Evolutionary conservation across 306 rosid species (phyloP), one percentile per base, ranked within the genome.

Genomic region (Begonia masoniana): DNA sequence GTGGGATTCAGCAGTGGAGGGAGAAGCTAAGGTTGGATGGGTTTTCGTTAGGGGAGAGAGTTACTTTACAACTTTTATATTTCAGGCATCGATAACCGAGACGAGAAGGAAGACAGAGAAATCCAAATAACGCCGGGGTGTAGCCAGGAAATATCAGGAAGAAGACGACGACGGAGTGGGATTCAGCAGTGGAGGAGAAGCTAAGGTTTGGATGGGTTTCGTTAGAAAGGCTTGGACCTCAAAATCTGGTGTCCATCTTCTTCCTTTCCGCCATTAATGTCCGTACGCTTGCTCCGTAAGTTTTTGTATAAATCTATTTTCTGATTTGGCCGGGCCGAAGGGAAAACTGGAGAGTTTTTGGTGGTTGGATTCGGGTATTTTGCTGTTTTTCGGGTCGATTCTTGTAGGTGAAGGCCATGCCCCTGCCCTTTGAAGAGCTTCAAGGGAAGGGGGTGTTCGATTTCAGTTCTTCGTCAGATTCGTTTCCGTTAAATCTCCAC

Each of bases 381-480:
- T 71, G 62, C 68, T 58, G 12, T 39, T 51, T 16, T 49, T 59
- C 41, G 39, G 39, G 66, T 69, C 73, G 50, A 21, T 52, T 31
- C 50, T 10, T 50, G 76, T 85, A 76, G 95, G 85, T 80, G 95
- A 88, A 88, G 97, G 97, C 94, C 77, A 71, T 88, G 89, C 95
- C 89, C 89, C 64, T 82, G 43, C 76, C 97, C 75, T 82, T 76
- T 80, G 83, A 89, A 78, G 91, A 82, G 57, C 73, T 78, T 71
- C 79, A 70, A 87, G 94, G 94, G 84, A 85, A 82, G 70, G 91
- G 87, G 80, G 79, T 78, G 61, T 67, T 82, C 43, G 84, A 82
- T 85, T 85, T 82, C 65, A 65, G 62, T 31, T 63, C 80, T 54
- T 50, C 65, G 55, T 70, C 94, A 71, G 97, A 80, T 85, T 85